phyloP scores from a whole-genome alignment of 306 rosid species.

The Biancaea sappan region DNA sequence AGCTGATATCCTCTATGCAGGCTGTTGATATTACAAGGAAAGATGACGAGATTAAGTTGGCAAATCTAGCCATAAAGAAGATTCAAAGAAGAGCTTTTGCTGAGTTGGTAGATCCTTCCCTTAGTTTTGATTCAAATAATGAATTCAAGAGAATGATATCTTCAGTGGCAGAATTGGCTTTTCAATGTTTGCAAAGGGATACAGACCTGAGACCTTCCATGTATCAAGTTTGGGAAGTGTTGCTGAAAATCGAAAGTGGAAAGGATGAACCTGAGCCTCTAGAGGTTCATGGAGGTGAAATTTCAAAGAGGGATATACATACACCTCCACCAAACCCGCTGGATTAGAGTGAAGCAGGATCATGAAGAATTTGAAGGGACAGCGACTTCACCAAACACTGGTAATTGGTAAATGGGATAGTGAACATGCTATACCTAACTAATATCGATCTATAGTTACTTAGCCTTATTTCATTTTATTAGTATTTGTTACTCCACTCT shows the following conservation, averaged over 20 bases:
- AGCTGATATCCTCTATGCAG: constrained; percentile 66
- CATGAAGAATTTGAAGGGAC: constrained; percentile 29
- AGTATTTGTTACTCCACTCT: no score
- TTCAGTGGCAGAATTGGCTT: constrained; percentile 63
- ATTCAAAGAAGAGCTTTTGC: constrained; percentile 40
- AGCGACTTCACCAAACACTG: constrained; percentile 44
- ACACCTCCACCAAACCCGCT: constrained; percentile 38
- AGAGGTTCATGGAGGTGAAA: not conserved
- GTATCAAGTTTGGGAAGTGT: constrained; percentile 50
- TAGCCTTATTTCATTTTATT: no score
- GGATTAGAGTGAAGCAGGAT: constrained; percentile 25
- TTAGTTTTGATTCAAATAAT: constrained; percentile 54
- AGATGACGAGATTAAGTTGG: constrained; percentile 58
- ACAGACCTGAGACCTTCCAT: constrained; percentile 69
- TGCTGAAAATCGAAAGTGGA: constrained; percentile 40
- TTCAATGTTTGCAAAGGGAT: constrained; percentile 65
- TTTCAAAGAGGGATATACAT: not conserved
- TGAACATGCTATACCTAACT: constrained; percentile 29
- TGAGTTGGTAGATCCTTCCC: constrained; percentile 58
- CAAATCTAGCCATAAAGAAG: constrained; percentile 51
- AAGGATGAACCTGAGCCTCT: constrained; percentile 28
- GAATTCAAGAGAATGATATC: constrained; percentile 46
- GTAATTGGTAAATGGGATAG: constrained; percentile 50
- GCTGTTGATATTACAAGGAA: constrained; percentile 60
- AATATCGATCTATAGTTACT: no score